Conservation (phyloP, 2,329 filamentous ascomycete genomes). For the Pestalotiopsis sp. region DNA sequence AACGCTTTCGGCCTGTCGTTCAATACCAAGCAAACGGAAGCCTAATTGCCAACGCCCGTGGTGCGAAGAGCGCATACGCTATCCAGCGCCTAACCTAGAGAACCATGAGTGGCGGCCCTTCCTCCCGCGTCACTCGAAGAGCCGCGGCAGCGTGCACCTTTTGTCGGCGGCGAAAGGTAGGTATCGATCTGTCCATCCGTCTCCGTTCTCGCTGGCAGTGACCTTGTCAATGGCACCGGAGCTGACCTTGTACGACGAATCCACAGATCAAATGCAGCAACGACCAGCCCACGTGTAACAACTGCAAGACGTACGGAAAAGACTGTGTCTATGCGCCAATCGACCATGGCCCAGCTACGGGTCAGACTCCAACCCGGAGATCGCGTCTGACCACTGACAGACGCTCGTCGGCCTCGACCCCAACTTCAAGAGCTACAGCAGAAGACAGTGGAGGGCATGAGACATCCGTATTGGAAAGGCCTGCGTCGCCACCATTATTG, state of each 20-base stretch:
- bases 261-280: not conserved
- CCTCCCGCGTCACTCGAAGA: not conserved
- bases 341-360: conserved; percentile 20
- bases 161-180: not conserved
- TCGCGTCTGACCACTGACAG: not conserved
- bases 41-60: not conserved
- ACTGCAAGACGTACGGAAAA: conserved; percentile 40
- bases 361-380: not conserved
- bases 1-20: too few relatives aligned
- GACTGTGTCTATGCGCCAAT: conserved; percentile 16
- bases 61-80: not conserved
- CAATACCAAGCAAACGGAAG: too few relatives aligned
- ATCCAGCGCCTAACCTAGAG: not conserved
- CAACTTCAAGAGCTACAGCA: not conserved
- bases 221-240: too few relatives aligned
- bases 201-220: too few relatives aligned
- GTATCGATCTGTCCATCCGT: not conserved
- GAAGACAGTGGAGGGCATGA: not conserved
- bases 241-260: not conserved
- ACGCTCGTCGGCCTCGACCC: not conserved
- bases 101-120: not conserved
- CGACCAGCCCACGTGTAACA: not conserved
- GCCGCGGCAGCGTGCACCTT: not conserved
- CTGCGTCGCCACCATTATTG: not conserved
- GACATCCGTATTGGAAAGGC: not conserved